phyloP scores from a whole-genome alignment of 306 rosid genomes.

The Castanea mollissima region DNA sequence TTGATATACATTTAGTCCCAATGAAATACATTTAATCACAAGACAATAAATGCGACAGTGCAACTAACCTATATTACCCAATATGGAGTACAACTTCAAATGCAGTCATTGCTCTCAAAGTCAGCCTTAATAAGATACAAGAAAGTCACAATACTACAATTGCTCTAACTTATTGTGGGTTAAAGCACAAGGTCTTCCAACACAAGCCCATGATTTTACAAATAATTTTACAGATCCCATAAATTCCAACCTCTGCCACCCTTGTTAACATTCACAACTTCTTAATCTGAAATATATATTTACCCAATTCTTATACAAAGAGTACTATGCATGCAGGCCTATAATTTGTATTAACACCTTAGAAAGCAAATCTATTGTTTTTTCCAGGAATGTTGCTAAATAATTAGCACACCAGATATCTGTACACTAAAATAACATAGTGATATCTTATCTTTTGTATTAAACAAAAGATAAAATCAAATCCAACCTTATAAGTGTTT shows the following conservation, averaged over 20 bases:
- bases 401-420: too few species aligned
- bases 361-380: not conserved
- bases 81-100: not conserved
- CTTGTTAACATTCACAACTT: not conserved
- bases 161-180: not conserved
- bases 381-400: too few species aligned
- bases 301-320: not conserved
- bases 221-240: not conserved
- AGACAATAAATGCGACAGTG: not conserved
- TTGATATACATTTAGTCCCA: slow-evolving; percentile 15
- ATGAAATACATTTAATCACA: slow-evolving; percentile 3
- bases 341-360: not conserved
- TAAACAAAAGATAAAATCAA: not conserved
- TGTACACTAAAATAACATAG: too few species aligned
- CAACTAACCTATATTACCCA: not conserved
- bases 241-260: not conserved
- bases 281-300: not conserved
- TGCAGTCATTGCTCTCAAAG: not conserved
- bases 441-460: not conserved
- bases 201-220: not conserved
- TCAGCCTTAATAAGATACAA: not conserved
- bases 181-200: not conserved
- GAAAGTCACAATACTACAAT: not conserved
- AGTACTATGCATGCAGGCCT: not conserved
- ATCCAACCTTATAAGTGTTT: not conserved